phyloP scores from a whole-genome alignment of 2,329 filamentous ascomycete species.

The Monilinia vaccinii-corymbosi region DNA sequence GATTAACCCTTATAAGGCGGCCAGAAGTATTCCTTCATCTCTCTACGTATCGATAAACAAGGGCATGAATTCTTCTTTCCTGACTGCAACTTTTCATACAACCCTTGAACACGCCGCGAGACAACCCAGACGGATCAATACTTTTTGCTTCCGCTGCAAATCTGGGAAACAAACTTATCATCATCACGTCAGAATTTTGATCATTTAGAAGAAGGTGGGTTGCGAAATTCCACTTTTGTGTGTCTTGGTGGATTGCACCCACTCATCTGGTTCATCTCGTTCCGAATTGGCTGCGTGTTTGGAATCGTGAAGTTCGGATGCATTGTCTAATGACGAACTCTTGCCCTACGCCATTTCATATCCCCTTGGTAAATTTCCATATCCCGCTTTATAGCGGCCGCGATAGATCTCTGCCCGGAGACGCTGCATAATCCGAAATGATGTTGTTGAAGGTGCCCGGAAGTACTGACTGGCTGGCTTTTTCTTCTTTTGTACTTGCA shows the following conservation, averaged over 20 bases:
- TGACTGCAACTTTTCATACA: neutral
- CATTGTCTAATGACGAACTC: neutral
- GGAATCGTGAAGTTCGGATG: neutral
- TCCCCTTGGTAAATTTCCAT: neutral
- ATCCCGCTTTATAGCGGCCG: neutral
- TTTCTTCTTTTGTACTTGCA: neutral
- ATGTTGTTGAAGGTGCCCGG: neutral
- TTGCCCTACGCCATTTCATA: neutral
- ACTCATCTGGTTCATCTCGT: neutral
- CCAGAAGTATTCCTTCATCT: conserved; percentile 1
- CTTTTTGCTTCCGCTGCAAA: conserved; percentile 4
- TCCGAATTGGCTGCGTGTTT: neutral
- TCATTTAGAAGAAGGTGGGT: conserved; percentile 7
- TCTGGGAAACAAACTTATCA: neutral
- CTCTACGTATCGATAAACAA: conserved; percentile 10
- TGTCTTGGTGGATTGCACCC: neutral
- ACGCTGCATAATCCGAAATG: conserved; percentile 4
- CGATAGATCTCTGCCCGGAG: too few relatives aligned
- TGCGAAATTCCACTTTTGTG: conserved; percentile 6
- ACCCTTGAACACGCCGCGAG: conserved; percentile 4
- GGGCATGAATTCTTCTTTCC: conserved; percentile 10
- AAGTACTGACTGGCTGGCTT: neutral
- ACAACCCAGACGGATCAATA: conserved; percentile 6
- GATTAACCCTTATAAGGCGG: neutral
- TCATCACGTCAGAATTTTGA: neutral